Base-by-base conservation (phyloP, 2,329 filamentous ascomycete species). In the Trichoderma arundinaceum region DNA sequence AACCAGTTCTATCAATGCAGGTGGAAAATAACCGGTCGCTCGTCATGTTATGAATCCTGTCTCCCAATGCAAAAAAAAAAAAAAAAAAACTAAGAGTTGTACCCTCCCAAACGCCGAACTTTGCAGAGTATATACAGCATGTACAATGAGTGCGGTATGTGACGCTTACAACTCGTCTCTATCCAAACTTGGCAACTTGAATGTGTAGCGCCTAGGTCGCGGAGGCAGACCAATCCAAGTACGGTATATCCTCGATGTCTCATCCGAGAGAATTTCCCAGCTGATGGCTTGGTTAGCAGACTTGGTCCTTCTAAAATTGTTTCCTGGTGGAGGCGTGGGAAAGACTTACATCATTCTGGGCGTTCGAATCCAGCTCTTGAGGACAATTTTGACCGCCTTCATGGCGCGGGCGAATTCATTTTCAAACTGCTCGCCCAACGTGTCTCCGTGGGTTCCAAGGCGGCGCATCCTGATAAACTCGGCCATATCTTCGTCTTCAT, bases 321-420 rank as follows among this genome's bases (percentile, higher is more conserved):
- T 22, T 35, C 8, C 5, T 22, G 19, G 15, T 19, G 10, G 13
- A 9, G 6, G 33, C 7, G 46, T 7, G n/a, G 33, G 17, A 32
- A 17, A 44, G 67, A 87, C 91, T 87, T 84, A 95, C 91, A 91
- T 65, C 68, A 84, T 84, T 52, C 78, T 81, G 0, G 94, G 94
- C 54, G 93, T 81, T 22, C 82, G 79, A 6, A 88, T 63, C 92
- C 92, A 99, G 67, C 86, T 85, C 69, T 77, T 83, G 8, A 95
- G 28, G 1, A 98, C 88, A 71, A 88, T 87, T 70, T 86, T 84
- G 54, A 86, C 81, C 0, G 88, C 88, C 66, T 83, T 81, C 72
- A 82, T 85, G 12, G 97, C 83, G 15, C 88, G 78, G 5, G 79
- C 76, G 35, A 90, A 76, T 77, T 98, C 94, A 0, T 83, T 77